Percentiles rank a stretch among this genome's conserved stretches.
Evolutionary conservation across 352 stramenopile genomes (phyloP).

Genomic region (Hyaloperonospora brassicae): DNA sequence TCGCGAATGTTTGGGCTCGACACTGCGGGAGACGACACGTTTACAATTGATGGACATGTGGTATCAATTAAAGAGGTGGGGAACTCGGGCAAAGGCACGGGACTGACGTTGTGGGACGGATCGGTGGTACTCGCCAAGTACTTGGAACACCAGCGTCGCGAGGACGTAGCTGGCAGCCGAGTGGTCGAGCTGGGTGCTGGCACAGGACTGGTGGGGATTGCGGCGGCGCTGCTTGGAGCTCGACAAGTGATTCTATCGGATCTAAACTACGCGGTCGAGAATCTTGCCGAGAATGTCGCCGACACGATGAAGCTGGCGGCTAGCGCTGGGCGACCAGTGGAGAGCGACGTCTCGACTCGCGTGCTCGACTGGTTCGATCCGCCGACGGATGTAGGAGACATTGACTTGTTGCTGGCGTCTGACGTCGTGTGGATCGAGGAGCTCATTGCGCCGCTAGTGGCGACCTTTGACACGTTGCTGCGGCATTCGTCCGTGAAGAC

Average conservation of each 20-base stretch:
- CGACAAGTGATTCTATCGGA: conserved; percentile 78
- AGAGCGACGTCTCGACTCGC: conserved; percentile 16
- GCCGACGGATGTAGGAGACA: conserved; percentile 35
- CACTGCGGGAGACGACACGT: conserved; percentile 20
- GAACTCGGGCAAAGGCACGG: conserved; percentile 81
- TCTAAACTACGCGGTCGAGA: conserved; percentile 81
- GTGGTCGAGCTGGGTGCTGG: conserved; percentile 82
- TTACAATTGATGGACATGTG: conserved; percentile 46
- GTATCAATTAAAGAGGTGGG: conserved; percentile 57
- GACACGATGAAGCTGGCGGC: conserved; percentile 30
- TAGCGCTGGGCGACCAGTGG: not conserved
- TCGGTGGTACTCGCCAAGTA: conserved; percentile 89
- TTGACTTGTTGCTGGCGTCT: conserved; percentile 82
- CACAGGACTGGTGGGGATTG: conserved; percentile 80
- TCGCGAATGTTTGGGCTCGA: conserved; percentile 52
- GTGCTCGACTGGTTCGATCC: conserved; percentile 72
- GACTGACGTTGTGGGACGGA: conserved; percentile 87
- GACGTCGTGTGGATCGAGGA: conserved; percentile 89
- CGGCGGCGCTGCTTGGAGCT: conserved; percentile 68
- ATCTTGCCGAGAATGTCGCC: conserved; percentile 51
- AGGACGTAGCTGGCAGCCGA: conserved; percentile 26
- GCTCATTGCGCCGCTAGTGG: conserved; percentile 78
- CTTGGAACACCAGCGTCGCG: conserved; percentile 49
- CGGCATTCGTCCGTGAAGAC: conserved; percentile 28
- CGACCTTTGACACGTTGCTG: conserved; percentile 53